Evolutionary conservation across 352 stramenopile genomes (phyloP), one percentile per base, ranked within the genome.

Genomic region (Globisporangium perplexum): DNA sequence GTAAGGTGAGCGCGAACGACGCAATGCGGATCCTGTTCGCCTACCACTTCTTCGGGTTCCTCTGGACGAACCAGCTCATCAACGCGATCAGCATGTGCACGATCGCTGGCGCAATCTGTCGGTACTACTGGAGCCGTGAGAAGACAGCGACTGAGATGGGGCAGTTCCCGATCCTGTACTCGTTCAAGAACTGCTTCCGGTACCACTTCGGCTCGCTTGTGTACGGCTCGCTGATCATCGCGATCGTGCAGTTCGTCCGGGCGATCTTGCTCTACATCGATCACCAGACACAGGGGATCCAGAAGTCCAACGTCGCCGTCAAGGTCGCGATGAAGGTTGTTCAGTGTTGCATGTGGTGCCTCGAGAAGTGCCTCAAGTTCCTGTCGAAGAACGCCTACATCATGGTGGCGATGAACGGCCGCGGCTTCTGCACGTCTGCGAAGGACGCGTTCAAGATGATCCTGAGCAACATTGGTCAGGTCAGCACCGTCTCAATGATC

Each of bases 321-420:
- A 95, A 88, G 35, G 85, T 95, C 50, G 59, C 93, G 24, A 91
- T 96, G 50, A 90, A 90, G 20, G 54, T 71, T 6, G 75, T 91
- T 12, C 86, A 97, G 63, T 98, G 96, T 68, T 98, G 83, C 66
- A 69, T 99, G 45, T 98, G 89, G 80, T 98, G 93, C 62, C 59
- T 96, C 2, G 86, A 96, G 52, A 98, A 97, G 52, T 97, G 89
- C 53, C 84, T 99, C 57, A 93, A 91, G 50, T 99, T 98, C 61
- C 67, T 99, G n/a, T 98, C 97, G 63, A 98, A 98, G 68, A 98
- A 98, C 75, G 89, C 89, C 0, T 98, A 97, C 64, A 97, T 97
- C 46, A 68, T 93, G 50, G 69, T 94, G 30, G 84, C 83, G 14
- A 90, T 89, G 71, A 82, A 88, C 38, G 79, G 81, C 35, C 63